A percentile compares a stretch with the other conserved stretches of the same genome.
phyloP scores from a whole-genome alignment of 1,284 basidiomycete species.

The Ceratobasidium sp. region DNA sequence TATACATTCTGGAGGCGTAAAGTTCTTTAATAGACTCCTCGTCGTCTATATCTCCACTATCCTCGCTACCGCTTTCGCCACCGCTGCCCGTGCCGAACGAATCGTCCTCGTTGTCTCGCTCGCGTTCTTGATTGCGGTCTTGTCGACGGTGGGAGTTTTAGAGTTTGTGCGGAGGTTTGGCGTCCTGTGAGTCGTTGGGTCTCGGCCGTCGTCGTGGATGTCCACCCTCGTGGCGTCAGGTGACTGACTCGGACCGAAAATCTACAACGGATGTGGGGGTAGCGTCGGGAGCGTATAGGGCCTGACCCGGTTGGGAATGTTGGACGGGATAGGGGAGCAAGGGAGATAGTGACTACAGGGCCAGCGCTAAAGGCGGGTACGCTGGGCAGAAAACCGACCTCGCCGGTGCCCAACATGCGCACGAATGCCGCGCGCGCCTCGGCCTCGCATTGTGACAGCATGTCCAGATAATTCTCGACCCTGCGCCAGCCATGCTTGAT shows the following conservation, averaged over 20 bases:
- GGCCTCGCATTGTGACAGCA: constrained; percentile 27
- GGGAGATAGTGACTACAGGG: constrained; percentile 26
- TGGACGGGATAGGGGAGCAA: constrained; percentile 21
- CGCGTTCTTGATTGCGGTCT: constrained; percentile 25
- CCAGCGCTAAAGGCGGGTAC: constrained; percentile 25
- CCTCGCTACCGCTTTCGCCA: too few relatives aligned
- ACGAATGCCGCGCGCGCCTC: constrained; percentile 32
- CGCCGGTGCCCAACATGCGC: constrained; percentile 36
- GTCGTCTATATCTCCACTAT: too few relatives aligned
- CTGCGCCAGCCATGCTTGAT: constrained; percentile 42
- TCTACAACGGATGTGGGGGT: constrained; percentile 8
- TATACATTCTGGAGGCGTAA: too few relatives aligned
- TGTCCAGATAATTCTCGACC: constrained; percentile 37
- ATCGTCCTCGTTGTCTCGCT: constrained; percentile 5
- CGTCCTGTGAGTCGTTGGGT: constrained; percentile 17
- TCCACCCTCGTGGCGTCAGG: constrained; percentile 38
- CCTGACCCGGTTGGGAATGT: constrained; percentile 14
- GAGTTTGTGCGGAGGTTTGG: constrained; percentile 30
- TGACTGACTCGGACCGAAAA: constrained; percentile 5
- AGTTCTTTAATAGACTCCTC: too few relatives aligned
- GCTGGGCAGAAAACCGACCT: constrained; percentile 38
- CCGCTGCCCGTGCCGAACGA: too few relatives aligned
- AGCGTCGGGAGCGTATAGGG: not conserved
- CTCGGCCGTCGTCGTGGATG: constrained; percentile 31
- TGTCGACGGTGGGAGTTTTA: constrained; percentile 12